A percentile compares a stretch with the other conserved stretches of the same genome.
Conservation (phyloP, 257 asterid genomes). For the Fraxinus pennsylvanica region DNA sequence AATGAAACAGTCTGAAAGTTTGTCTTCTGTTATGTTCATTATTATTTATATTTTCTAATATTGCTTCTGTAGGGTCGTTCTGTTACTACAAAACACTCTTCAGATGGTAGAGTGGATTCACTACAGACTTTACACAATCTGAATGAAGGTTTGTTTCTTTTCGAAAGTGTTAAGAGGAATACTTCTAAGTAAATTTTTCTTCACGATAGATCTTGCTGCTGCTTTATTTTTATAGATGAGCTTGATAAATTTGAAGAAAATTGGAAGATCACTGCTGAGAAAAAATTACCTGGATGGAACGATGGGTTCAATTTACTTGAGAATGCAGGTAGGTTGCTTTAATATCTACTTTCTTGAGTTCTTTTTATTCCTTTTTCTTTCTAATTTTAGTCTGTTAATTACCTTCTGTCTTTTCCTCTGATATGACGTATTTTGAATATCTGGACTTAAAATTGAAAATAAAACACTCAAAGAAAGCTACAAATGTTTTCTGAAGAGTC, state of each 20-base stretch:
- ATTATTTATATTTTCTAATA: neutral
- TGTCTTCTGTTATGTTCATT: neutral
- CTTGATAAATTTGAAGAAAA: conserved; percentile 69
- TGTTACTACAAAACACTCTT: conserved; percentile 47
- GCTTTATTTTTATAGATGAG: conserved; percentile 49
- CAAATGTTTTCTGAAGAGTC: neutral
- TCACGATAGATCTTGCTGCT: conserved; percentile 15
- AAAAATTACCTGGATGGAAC: conserved; percentile 66
- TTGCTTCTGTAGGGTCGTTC: conserved; percentile 64
- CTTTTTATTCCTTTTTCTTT: neutral
- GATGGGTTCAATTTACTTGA: conserved; percentile 58
- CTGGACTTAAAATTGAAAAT: neutral
- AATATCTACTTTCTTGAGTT: neutral
- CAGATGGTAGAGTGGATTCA: conserved; percentile 61
- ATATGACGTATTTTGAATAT: neutral
- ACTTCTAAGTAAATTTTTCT: neutral
- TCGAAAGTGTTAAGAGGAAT: too few relatives aligned
- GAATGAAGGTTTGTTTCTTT: conserved; percentile 60
- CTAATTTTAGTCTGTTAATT: neutral
- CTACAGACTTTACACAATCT: conserved; percentile 82
- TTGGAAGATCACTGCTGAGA: conserved; percentile 70
- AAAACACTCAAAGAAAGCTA: neutral
- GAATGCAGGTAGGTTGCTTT: conserved; percentile 46
- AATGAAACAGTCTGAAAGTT: neutral
- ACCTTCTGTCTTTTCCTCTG: neutral